Conservation (phyloP, 345 rosid species). For the Iberis pinnata region DNA sequence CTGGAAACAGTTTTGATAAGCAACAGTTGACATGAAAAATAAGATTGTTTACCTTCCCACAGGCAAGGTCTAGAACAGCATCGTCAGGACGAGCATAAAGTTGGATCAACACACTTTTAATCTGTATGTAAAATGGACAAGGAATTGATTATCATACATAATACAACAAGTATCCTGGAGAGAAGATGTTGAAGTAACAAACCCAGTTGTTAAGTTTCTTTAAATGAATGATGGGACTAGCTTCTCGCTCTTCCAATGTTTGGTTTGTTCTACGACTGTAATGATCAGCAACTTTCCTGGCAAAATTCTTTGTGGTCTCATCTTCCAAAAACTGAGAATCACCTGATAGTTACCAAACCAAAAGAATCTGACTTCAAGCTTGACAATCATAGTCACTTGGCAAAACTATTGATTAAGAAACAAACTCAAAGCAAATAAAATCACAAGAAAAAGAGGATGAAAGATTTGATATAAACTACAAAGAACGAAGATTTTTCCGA, state of each 20-base stretch:
- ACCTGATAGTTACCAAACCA: conserved; percentile 35
- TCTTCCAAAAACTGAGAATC: conserved; percentile 57
- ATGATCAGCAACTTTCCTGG: conserved; percentile 82
- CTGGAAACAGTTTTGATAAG: neutral
- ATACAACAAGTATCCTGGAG: neutral
- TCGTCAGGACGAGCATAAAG: conserved; percentile 79
- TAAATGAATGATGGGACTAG: conserved; percentile 92
- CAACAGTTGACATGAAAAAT: neutral
- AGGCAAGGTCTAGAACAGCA: conserved; percentile 93
- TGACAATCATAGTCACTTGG: neutral
- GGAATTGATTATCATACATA: neutral
- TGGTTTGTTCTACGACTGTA: conserved; percentile 96
- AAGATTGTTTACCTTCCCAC: conserved; percentile 66
- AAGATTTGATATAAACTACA: conserved; percentile 8
- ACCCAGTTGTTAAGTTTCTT: conserved; percentile 98
- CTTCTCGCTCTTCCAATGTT: conserved; percentile 94
- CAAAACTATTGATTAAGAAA: neutral
- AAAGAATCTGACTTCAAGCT: conserved; percentile 18
- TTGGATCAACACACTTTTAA: conserved; percentile 93
- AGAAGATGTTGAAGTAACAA: conserved; percentile 16
- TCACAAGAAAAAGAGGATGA: neutral
- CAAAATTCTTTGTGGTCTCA: conserved; percentile 54
- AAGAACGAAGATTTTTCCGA: conserved; percentile 3
- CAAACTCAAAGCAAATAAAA: neutral
- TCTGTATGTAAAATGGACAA: conserved; percentile 38